Evolutionary conservation across 2,329 filamentous ascomycete species (phyloP).

Genomic region (Penicillium janthinellum): DNA sequence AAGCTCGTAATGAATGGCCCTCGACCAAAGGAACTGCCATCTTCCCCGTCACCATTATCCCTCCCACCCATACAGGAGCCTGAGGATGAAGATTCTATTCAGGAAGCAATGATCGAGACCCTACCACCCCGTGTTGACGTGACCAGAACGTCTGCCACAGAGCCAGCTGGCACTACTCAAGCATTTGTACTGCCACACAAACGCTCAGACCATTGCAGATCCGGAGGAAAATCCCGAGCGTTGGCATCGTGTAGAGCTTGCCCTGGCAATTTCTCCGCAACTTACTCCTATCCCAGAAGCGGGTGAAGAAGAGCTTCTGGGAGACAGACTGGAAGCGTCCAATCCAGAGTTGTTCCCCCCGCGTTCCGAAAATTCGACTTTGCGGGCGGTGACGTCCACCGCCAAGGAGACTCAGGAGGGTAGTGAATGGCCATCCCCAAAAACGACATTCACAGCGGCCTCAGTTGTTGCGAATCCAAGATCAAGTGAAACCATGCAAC

Average conservation of each 20-base stretch:
- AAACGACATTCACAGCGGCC: neutral
- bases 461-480: neutral
- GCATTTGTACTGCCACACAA: neutral
- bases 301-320: neutral
- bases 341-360: neutral
- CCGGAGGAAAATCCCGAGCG: neutral
- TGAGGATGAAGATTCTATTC: neutral
- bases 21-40: neutral
- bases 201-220: neutral
- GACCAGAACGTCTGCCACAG: neutral
- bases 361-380: neutral
- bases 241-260: neutral
- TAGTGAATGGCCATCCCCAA: neutral
- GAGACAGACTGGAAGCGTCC: neutral
- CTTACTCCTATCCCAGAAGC: constrained; percentile 10
- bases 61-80: neutral
- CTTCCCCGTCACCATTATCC: constrained; percentile 12
- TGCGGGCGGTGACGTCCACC: constrained; percentile 1
- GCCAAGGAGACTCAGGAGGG: neutral
- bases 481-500: neutral
- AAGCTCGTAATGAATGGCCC: neutral
- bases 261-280: constrained; percentile 2
- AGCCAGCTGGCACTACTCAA: neutral
- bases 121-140: neutral
- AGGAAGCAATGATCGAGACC: neutral